These are phyloP conservation scores for Boletus rubescentipes DNA, from an alignment of 768 basidiomycete species.

Conservation along the genomic window DNA sequence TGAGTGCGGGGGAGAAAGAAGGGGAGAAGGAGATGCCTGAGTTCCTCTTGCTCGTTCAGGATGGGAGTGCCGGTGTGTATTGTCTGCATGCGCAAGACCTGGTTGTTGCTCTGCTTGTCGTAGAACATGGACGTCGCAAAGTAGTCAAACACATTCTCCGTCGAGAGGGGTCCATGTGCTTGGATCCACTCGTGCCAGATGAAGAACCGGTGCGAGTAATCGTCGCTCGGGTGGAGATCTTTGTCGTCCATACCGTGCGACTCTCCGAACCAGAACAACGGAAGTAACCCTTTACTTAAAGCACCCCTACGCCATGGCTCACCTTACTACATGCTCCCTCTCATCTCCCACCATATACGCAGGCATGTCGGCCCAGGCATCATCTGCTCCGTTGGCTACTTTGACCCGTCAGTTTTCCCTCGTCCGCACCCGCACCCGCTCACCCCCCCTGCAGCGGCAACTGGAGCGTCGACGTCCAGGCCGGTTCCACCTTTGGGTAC, in stretches of 20 bases:
- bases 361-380: too few species aligned
- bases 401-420: too few species aligned
- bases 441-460: too few species aligned
- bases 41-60: slow-evolving; percentile 80
- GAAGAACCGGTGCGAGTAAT: slow-evolving; percentile 80
- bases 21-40: slow-evolving; percentile 46
- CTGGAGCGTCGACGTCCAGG: too few species aligned
- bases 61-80: slow-evolving; percentile 79
- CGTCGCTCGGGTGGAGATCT: slow-evolving; percentile 78
- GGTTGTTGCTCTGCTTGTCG: slow-evolving; percentile 92
- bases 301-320: too few species aligned
- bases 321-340: too few species aligned
- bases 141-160: slow-evolving; percentile 85
- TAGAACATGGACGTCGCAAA: slow-evolving; percentile 92
- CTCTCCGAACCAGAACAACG: too few species aligned
- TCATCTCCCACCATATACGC: too few species aligned
- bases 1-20: slow-evolving; percentile 1
- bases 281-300: too few species aligned
- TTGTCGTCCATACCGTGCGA: slow-evolving; percentile 42
- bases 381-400: too few species aligned
- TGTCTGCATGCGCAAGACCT: slow-evolving; percentile 91
- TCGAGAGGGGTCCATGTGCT: slow-evolving; percentile 76
- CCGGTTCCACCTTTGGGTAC: too few species aligned
- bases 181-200: slow-evolving; percentile 93
- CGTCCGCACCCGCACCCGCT: too few species aligned